Conservation (phyloP, 163 green algal genomes). For the Chloromonas sp. region DNA sequence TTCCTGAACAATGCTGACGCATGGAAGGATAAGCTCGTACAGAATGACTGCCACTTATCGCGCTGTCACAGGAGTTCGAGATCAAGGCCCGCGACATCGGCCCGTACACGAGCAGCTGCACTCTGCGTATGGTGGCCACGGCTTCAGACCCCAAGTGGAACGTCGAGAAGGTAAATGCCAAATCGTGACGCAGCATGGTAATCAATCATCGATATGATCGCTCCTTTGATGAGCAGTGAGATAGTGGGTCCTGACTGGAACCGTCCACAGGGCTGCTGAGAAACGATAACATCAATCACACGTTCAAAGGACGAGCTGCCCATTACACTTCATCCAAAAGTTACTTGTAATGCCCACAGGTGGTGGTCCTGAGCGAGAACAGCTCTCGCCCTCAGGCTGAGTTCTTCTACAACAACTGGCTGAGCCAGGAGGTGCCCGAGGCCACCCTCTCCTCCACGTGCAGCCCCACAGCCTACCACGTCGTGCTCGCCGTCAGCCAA, state of each 20-base stretch:
- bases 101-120: background rate
- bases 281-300: too few relatives aligned
- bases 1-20: too few relatives aligned
- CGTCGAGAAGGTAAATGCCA: constrained; percentile 4
- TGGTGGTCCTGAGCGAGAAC: background rate
- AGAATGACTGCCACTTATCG: background rate
- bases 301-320: too few relatives aligned
- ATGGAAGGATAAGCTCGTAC: background rate
- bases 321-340: too few relatives aligned
- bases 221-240: too few relatives aligned
- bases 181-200: too few relatives aligned
- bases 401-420: background rate
- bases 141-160: constrained; percentile 1
- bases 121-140: constrained; percentile 11
- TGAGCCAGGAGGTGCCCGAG: background rate
- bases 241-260: too few relatives aligned
- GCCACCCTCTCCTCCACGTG: background rate
- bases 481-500: background rate
- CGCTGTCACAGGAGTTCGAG: constrained; percentile 1
- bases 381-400: background rate
- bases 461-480: background rate
- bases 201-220: too few relatives aligned
- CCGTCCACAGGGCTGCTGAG: too few relatives aligned
- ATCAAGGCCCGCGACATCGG: background rate
- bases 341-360: too few relatives aligned